Evolutionary conservation across 768 basidiomycete species (phyloP), one percentile per base, ranked within the genome.

Genomic region (Leccinum imitatum): DNA sequence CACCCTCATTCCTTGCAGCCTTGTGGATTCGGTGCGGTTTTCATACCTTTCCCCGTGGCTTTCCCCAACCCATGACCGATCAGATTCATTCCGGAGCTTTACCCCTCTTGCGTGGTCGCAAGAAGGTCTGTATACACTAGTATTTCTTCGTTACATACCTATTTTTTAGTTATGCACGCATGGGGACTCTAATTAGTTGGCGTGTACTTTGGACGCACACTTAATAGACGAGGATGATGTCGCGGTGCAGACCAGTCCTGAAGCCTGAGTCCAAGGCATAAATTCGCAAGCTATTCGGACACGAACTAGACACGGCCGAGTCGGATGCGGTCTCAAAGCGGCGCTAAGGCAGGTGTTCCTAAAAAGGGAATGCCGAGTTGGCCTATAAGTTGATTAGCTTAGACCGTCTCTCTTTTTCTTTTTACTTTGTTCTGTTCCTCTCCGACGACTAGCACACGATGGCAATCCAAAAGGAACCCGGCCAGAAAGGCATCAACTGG

Each of bases 401-500:
- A 11, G 31, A 33, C 31, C 31, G 0, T 33, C 59, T 62, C 58
- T 60, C 58, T 46, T 39, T 8, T 53, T 58, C 47, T 57, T 41
- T 41, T 6, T 10, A 41, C 57, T 61, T 59, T 56, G 63, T 54
- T 65, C 56, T 53, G 48, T 58, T 52, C 13, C 17, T 41, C 62
- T 52, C 52, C 67, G 53, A 62, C 61, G 60, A 65, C 67, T 9
- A 59, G 61, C 46, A 61, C 62, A 69, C 72, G 70, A 93, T 93
- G 91, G 91, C 85, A 78, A 84, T 93, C 69, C 81, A 87, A 73
- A 86, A 83, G 75, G 89, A 92, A 78, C 93, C 93, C 56, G 93
- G 92, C 60, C 90, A 93, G 76, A 94, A 95, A 77, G 91, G 91
- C 70, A 79, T 93, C 66, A 93, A 82, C 79, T 95, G 91, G 92